phyloP scores from a whole-genome alignment of 306 rosid genomes.

The Inga laurina region DNA sequence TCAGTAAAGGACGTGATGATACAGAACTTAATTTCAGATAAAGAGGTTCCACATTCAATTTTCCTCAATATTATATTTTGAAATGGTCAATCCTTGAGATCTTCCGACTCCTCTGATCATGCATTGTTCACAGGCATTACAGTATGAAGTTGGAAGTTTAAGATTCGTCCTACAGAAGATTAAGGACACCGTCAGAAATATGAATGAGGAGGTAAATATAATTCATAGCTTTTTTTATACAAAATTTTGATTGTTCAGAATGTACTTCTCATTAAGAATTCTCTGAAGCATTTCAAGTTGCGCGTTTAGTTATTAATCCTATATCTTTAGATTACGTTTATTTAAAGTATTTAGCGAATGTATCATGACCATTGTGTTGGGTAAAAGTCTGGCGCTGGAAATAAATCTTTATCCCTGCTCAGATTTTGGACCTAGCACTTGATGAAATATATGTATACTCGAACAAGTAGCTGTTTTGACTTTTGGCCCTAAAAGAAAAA shows the following conservation, averaged over 20 bases:
- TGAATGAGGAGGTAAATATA: slow-evolving; percentile 64
- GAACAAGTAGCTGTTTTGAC: background rate
- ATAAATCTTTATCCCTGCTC: slow-evolving; percentile 3
- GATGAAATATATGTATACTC: background rate
- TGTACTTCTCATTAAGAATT: background rate
- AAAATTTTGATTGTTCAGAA: slow-evolving; percentile 21
- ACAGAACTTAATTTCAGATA: slow-evolving; percentile 59
- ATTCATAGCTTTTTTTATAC: background rate
- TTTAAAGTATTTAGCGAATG: background rate
- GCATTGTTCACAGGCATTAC: slow-evolving; percentile 47
- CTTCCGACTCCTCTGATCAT: slow-evolving; percentile 35
- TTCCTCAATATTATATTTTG: slow-evolving; percentile 19
- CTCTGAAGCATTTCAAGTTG: slow-evolving; percentile 10
- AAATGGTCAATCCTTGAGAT: slow-evolving; percentile 25
- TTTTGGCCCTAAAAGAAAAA: background rate
- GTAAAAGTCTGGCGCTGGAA: slow-evolving; percentile 22
- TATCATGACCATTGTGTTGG: background rate
- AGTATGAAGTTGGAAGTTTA: slow-evolving; percentile 62
- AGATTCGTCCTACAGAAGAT: slow-evolving; percentile 56
- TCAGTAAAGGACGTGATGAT: slow-evolving; percentile 57
- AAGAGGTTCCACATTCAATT: slow-evolving; percentile 53
- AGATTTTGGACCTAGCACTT: slow-evolving; percentile 2
- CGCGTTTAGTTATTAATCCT: background rate
- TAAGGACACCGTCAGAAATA: slow-evolving; percentile 51
- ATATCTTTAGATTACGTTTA: background rate